Evolutionary conservation across 2,329 filamentous ascomycete genomes (phyloP), one percentile per base, ranked within the genome.

Genomic region (Capronia epimyces): DNA sequence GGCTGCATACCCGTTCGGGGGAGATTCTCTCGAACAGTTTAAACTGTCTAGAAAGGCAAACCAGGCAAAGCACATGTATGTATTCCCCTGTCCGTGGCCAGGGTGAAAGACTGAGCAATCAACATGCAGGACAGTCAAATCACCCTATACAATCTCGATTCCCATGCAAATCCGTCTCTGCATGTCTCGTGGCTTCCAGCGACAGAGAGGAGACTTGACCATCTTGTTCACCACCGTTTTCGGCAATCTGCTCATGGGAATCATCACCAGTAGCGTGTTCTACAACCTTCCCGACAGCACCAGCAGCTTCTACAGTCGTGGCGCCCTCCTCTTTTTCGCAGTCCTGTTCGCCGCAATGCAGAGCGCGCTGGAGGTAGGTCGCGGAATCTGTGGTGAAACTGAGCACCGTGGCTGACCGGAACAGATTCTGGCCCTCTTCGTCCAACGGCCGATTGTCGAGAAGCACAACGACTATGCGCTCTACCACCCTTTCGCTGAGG

Each of bases 401-500:
- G n/a, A n/a, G n/a, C n/a, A n/a, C n/a, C 10, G 10, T 27, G 25
- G 5, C 25, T 27, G 25, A 27, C 25, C 5, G 5, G 25, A 5
- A 27, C 10, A 27, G 25, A 10, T 53, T 25, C 24, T 40, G 27
- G 89, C 87, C 0, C 77, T 95, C 3, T 96, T 93, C 65, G 81
- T 87, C 1, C 89, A 95, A 78, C 84, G 90, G 31, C 86, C 87
- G 1, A 95, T 95, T 62, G 88, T 96, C 53, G 89, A 95, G 65
- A 95, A 95, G 66, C 90, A 96, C 62, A 73, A 78, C 49, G 82
- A 86, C 51, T 95, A 95, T 65, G 89, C 89, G 15, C 76, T 95
- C 20, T 95, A 95, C 63, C 89, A 95, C 63, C 88, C 90, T 0
- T 89, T 85, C 9, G 86, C 89, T n/a, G 89, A 96, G 75, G 87